Conservation (phyloP, 805 yeast species). For the Metschnikowia gruessii region DNA sequence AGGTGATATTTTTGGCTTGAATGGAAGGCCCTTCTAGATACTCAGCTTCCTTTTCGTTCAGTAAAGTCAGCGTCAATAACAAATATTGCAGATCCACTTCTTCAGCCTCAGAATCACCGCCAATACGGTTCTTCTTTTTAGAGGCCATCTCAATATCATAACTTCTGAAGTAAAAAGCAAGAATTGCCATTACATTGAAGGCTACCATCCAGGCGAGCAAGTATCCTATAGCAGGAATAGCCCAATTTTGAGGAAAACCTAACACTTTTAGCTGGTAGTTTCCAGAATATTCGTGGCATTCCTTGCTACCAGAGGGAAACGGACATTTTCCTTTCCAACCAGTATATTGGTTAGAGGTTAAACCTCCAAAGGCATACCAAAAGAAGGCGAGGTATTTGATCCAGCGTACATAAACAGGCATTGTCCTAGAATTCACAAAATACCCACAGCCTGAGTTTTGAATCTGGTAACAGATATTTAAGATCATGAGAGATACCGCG, state of each 20-base stretch:
- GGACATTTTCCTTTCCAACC: constrained; percentile 60
- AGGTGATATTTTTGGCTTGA: constrained; percentile 12
- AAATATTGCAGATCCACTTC: not conserved
- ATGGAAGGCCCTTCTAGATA: constrained; percentile 11
- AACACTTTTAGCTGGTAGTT: constrained; percentile 48
- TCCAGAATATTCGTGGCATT: constrained; percentile 51
- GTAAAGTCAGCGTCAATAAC: constrained; percentile 6
- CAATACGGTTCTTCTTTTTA: constrained; percentile 32
- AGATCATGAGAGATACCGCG: constrained; percentile 56
- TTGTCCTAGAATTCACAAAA: constrained; percentile 64
- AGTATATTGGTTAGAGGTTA: constrained; percentile 62
- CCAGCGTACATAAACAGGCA: constrained; percentile 90
- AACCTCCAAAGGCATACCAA: constrained; percentile 76
- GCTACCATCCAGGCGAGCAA: constrained; percentile 58
- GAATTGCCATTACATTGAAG: constrained; percentile 46
- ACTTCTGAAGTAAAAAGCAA: constrained; percentile 46
- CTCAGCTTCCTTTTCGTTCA: constrained; percentile 7
- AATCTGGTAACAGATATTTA: constrained; percentile 62
- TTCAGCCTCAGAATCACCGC: constrained; percentile 18
- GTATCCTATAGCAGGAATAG: constrained; percentile 59
- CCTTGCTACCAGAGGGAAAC: constrained; percentile 31
- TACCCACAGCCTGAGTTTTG: constrained; percentile 81
- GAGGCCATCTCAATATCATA: constrained; percentile 53
- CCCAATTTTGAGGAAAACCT: constrained; percentile 67
- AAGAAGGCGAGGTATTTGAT: constrained; percentile 69